These are phyloP conservation scores for Agaricus sinodeliciosus DNA, from an alignment of 768 basidiomycete species.

Conservation along the genomic window DNA sequence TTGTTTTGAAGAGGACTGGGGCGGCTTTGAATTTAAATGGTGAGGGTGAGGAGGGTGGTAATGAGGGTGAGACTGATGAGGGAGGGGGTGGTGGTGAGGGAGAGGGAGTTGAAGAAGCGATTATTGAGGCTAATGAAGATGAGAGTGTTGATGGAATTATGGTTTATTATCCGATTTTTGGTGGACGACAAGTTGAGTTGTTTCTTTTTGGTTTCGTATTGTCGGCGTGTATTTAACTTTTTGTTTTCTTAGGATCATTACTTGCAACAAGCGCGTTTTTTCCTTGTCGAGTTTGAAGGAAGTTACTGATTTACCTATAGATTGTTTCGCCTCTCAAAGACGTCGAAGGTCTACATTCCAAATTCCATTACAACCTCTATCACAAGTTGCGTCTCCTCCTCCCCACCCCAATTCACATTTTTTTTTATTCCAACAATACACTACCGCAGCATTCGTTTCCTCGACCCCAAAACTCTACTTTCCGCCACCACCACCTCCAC, in stretches of 20 bases:
- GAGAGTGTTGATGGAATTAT: conserved; percentile 85
- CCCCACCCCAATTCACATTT: background rate
- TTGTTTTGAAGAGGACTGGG: conserved; percentile 70
- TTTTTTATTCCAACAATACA: too few relatives aligned
- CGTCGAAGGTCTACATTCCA: conserved; percentile 95
- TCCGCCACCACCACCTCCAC: conserved; percentile 35
- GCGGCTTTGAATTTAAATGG: conserved; percentile 46
- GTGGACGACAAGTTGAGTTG: conserved; percentile 68
- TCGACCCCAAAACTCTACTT: conserved; percentile 68
- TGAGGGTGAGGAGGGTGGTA: conserved; percentile 56
- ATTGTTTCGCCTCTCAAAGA: conserved; percentile 95
- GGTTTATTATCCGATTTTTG: conserved; percentile 98
- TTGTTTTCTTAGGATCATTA: conserved; percentile 73
- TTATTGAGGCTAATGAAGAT: conserved; percentile 93
- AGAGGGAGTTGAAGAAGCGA: conserved; percentile 92
- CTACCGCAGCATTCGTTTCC: conserved; percentile 93
- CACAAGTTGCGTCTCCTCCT: conserved; percentile 63
- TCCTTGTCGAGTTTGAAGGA: background rate
- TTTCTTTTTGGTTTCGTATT: background rate
- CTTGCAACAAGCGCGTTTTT: conserved; percentile 70
- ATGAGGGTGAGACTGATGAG: conserved; percentile 81
- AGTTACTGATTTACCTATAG: conserved; percentile 25
- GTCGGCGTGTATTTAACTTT: background rate
- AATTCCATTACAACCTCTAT: conserved; percentile 91
- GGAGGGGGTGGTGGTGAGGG: conserved; percentile 69